Percentiles rank a stretch among this genome's conserved stretches.
Conservation (phyloP, 2,329 filamentous ascomycete species). For the Akanthomyces dipterigenus region DNA sequence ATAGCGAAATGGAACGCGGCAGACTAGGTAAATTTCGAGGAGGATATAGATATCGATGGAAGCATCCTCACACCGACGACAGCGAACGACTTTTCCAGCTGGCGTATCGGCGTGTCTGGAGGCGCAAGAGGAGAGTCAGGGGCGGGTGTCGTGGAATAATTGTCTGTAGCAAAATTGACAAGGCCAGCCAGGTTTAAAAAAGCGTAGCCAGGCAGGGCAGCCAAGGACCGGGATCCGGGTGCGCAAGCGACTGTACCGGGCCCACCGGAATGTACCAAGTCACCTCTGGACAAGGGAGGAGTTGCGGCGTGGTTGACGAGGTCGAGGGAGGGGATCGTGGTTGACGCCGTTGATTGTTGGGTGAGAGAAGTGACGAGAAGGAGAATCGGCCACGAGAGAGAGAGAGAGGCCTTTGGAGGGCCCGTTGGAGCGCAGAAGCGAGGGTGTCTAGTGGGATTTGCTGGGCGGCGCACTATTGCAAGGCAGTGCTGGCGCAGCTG, state of each 20-base stretch:
- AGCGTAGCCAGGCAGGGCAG: not conserved
- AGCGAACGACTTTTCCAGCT: not conserved
- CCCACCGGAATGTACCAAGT: constrained; percentile 5
- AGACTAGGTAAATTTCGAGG: not conserved
- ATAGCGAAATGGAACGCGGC: not conserved
- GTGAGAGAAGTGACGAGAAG: constrained; percentile 1
- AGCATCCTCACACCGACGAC: not conserved
- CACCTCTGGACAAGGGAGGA: not conserved
- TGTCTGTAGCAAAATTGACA: constrained; percentile 7
- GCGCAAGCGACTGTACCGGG: constrained; percentile 5
- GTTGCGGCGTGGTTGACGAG: not conserved
- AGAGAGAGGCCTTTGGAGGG: not conserved
- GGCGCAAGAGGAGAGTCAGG: constrained; percentile 2
- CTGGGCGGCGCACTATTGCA: not conserved
- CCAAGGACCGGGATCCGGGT: not conserved
- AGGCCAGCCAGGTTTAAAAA: not conserved
- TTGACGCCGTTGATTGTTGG: not conserved
- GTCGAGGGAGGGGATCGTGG: not conserved
- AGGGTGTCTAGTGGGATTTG: not conserved
- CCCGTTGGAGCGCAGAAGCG: not conserved
- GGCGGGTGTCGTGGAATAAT: constrained; percentile 2
- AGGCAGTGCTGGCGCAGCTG: not conserved
- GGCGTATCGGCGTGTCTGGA: not conserved
- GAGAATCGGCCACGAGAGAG: not conserved
- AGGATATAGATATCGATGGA: not conserved